Evolutionary conservation across 2,329 filamentous ascomycete species (phyloP).

Genomic region (Nigrograna mackinnonii): DNA sequence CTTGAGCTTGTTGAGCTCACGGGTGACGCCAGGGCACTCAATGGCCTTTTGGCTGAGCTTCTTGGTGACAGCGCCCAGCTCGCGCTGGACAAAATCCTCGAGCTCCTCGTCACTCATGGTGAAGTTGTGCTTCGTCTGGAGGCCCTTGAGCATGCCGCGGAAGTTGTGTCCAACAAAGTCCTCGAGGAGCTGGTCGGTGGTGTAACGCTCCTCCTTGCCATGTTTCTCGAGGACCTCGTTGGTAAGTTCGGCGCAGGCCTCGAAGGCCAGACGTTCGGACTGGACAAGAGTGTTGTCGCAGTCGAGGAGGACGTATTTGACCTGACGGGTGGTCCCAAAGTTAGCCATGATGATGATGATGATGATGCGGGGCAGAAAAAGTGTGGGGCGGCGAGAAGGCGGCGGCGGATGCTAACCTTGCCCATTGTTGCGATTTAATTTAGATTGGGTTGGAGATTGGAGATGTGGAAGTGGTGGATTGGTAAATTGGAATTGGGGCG

Average conservation of each 20-base stretch:
- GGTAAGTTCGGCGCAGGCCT: conserved; percentile 85
- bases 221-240: conserved; percentile 79
- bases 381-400: neutral
- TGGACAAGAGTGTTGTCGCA: conserved; percentile 90
- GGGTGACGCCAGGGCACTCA: conserved; percentile 71
- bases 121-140: conserved; percentile 78
- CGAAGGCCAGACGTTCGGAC: conserved; percentile 88
- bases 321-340: conserved; percentile 21
- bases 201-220: conserved; percentile 70
- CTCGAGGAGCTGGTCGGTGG: conserved; percentile 74
- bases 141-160: conserved; percentile 81
- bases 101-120: conserved; percentile 69
- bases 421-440: conserved; percentile 7
- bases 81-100: conserved; percentile 72
- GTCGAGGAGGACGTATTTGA: conserved; percentile 57
- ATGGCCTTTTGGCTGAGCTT: conserved; percentile 71
- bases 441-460: neutral
- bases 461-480: neutral
- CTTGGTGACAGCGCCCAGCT: conserved; percentile 82
- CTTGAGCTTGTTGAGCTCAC: conserved; percentile 68
- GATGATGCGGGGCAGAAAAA: conserved; percentile 1
- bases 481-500: conserved; percentile 1
- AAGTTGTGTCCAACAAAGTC: conserved; percentile 96
- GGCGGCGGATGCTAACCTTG: conserved; percentile 3
- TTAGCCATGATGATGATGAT: neutral